These are phyloP conservation scores for Neopestalotiopsis sp. DNA, from an alignment of 2,329 filamentous ascomycete genomes.

Conservation along the genomic window DNA sequence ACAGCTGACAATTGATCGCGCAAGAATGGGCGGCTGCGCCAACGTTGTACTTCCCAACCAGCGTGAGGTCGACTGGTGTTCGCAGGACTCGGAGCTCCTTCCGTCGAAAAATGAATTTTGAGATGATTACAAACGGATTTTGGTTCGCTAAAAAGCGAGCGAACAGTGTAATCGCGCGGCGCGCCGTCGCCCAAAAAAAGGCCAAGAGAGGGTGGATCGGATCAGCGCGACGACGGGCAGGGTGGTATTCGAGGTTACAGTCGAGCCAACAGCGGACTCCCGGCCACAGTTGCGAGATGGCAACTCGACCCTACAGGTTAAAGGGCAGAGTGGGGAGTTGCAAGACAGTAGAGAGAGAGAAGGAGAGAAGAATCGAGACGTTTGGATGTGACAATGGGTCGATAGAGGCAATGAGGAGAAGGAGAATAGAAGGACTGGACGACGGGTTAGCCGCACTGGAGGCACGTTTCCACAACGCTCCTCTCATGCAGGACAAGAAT, in stretches of 20 bases:
- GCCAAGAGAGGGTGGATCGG: background rate
- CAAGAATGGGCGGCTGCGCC: background rate
- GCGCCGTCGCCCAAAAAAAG: conserved; percentile 7
- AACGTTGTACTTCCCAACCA: background rate
- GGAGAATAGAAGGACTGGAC: background rate
- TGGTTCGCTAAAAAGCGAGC: background rate
- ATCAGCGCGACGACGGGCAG: background rate
- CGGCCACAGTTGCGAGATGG: background rate
- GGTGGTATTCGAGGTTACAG: background rate
- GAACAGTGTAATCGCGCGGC: conserved; percentile 7
- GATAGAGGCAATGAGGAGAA: background rate
- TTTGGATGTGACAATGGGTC: background rate
- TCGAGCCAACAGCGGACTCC: background rate
- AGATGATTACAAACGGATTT: too few species aligned
- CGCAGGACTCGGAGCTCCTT: background rate
- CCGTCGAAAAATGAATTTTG: background rate
- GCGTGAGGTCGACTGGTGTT: background rate
- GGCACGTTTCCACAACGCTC: conserved; percentile 6
- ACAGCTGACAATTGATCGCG: background rate
- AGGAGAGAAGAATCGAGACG: background rate
- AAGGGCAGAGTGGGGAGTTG: background rate
- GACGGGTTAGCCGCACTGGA: conserved; percentile 6
- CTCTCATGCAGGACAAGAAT: conserved; percentile 8
- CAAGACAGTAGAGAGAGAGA: background rate
- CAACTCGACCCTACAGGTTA: background rate